Base-by-base conservation (phyloP, 768 basidiomycete species). In the Botryobasidium botryosum region DNA sequence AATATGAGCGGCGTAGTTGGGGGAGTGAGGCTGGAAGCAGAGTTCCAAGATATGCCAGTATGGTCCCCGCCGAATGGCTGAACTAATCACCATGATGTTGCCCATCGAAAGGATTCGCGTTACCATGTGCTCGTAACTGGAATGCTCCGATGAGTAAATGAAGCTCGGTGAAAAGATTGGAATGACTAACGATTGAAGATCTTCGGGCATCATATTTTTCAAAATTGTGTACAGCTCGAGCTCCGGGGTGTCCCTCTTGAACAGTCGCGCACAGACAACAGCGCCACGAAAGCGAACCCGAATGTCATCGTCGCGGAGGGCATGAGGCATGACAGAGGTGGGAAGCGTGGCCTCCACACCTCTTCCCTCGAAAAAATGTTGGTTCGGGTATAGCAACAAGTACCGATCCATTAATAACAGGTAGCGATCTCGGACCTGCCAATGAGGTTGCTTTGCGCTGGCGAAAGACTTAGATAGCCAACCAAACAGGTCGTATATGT, bases 41-140 rank as follows among this genome's bases (percentile, higher is more conserved):
- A 72, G 71, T 57, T 91, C 87, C 48, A 96, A 63, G 40, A 97
- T 57, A 59, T 92, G 80, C 76, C 81, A 90, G 56, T 92, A 88
- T 1, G 87, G 71, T 3, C 77, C 81, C 13, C 85, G 74, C 23
- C 91, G 70, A 18, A 80, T 71, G 1, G 71, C 69, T 1, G 85
- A 79, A 54, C 77, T 81, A 15, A 75, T 70, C 32, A 94, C 69
- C 70, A 85, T 77, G 50, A 79, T 71, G 60, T 85, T 87, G 23
- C 74, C 79, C 12, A 82, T 64, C 17, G 68, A 74, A 24, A 87
- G 64, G 24, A 77, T 67, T 33, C 78, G 74, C 8, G 79, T 86
- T 43, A 82, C 63, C 66, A 83, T 82, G 29, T 65, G 62, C 56
- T 94, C 88, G 51, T 72, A 77, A 44, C 83, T 86, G 25, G 5